Evolutionary conservation across 2,329 filamentous ascomycete genomes (phyloP).

Genomic region (Claviceps purpurea): DNA sequence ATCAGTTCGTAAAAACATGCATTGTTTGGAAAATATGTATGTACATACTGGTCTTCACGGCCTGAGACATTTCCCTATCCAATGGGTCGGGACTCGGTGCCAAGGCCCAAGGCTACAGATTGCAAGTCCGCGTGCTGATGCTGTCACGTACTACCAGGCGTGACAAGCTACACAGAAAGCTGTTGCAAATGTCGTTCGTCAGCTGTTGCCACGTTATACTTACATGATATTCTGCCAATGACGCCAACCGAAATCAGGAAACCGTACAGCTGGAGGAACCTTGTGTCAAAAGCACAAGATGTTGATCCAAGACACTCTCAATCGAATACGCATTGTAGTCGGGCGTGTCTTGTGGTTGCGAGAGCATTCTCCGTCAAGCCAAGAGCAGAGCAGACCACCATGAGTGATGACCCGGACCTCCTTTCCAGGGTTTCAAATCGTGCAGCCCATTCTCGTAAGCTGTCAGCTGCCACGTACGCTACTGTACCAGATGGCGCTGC

Average conservation of each 20-base stretch:
- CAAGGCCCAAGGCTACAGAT: background rate
- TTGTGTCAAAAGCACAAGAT: too few species aligned
- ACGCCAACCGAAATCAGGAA: too few species aligned
- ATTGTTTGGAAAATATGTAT: background rate
- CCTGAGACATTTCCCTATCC: slow-evolving; percentile 1
- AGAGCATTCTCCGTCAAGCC: background rate
- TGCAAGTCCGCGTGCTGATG: background rate
- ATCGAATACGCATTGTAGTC: too few species aligned
- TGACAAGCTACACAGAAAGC: background rate
- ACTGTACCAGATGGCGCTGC: background rate
- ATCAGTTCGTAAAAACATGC: background rate
- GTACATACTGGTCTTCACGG: background rate
- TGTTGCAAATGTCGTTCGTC: too few species aligned
- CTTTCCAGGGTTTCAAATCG: too few species aligned
- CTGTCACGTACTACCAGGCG: background rate
- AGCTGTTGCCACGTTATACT: background rate
- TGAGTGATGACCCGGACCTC: too few species aligned
- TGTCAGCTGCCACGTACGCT: background rate
- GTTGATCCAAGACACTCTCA: too few species aligned
- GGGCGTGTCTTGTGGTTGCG: background rate
- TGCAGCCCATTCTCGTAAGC: too few species aligned
- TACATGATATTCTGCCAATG: too few species aligned
- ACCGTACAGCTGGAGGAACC: too few species aligned
- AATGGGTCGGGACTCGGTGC: background rate
- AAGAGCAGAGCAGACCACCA: too few species aligned